phyloP scores from a whole-genome alignment of 148 eudicot genomes.

The Pharnaceum exiguum region DNA sequence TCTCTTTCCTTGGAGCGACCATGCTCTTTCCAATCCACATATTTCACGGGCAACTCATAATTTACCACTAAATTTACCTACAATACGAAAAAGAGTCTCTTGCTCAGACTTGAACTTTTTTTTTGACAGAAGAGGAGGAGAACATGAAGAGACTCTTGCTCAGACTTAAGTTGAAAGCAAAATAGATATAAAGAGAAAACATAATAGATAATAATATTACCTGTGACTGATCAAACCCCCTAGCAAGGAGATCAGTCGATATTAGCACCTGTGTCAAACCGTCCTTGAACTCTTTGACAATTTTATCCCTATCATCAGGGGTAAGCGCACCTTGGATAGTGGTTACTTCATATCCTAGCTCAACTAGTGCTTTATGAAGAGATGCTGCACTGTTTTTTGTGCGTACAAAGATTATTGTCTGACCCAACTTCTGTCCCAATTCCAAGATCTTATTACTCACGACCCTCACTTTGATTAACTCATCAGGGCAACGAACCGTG shows the following conservation, averaged over 20 bases:
- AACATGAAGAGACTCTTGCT: not conserved
- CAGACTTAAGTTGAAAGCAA: not conserved
- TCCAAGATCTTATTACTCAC: constrained; percentile 74
- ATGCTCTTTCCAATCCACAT: constrained; percentile 36
- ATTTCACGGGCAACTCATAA: constrained; percentile 71
- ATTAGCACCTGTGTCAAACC: constrained; percentile 88
- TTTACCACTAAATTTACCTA: constrained; percentile 92
- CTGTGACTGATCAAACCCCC: constrained; percentile 91
- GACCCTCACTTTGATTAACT: constrained; percentile 59
- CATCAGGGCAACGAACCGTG: constrained; percentile 79
- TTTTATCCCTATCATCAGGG: constrained; percentile 80
- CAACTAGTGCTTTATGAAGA: constrained; percentile 65
- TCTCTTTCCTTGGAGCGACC: too few species aligned
- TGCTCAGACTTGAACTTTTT: too few species aligned
- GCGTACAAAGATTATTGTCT: constrained; percentile 81
- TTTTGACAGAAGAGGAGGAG: not conserved
- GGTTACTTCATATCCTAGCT: constrained; percentile 81
- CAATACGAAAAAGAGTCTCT: constrained; percentile 10
- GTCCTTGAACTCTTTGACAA: constrained; percentile 82
- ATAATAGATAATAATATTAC: constrained; percentile 30
- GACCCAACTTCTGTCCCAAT: constrained; percentile 77
- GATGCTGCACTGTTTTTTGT: constrained; percentile 59
- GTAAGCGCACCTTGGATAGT: constrained; percentile 84
- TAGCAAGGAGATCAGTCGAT: constrained; percentile 89
- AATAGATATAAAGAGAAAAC: not conserved